Evolutionary conservation across 2,329 filamentous ascomycete genomes (phyloP).

Genomic region (Myriosclerotinia duriaeana): DNA sequence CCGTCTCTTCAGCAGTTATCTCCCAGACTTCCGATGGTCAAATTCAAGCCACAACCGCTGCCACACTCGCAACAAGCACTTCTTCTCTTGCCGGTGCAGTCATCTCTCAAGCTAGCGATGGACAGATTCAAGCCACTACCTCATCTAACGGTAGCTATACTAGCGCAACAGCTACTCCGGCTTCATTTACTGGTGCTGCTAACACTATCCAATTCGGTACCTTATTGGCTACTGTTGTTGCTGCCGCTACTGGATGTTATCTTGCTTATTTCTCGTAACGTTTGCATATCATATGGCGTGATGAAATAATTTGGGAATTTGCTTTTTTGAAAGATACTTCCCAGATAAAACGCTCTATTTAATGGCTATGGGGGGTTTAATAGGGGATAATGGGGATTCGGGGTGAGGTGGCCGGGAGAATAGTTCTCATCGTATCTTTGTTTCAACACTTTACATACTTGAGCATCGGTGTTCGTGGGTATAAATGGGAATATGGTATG

Average conservation of each 20-base stretch:
- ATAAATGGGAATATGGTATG: background rate
- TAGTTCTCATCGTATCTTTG: background rate
- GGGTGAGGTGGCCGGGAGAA: background rate
- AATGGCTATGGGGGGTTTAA: background rate
- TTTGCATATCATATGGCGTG: background rate
- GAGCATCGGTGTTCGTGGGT: background rate
- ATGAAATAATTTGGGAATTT: background rate
- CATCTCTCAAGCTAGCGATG: conserved; percentile 39
- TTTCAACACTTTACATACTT: background rate
- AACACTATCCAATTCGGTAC: background rate
- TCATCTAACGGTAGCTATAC: background rate
- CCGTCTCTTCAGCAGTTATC: conserved; percentile 41
- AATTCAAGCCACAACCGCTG: conserved; percentile 27
- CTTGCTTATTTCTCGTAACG: conserved; percentile 27
- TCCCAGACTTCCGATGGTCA: conserved; percentile 19
- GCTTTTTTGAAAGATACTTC: conserved; percentile 12
- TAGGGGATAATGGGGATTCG: background rate
- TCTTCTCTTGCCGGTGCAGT: conserved; percentile 7
- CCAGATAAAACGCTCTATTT: background rate
- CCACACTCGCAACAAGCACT: background rate
- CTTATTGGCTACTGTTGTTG: conserved; percentile 4
- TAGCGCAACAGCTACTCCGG: conserved; percentile 1
- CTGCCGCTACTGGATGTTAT: conserved; percentile 3
- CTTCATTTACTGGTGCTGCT: background rate
- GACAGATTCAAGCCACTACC: conserved; percentile 37